phyloP scores from a whole-genome alignment of 78 protist species.

The Speleostelium caveatum region DNA sequence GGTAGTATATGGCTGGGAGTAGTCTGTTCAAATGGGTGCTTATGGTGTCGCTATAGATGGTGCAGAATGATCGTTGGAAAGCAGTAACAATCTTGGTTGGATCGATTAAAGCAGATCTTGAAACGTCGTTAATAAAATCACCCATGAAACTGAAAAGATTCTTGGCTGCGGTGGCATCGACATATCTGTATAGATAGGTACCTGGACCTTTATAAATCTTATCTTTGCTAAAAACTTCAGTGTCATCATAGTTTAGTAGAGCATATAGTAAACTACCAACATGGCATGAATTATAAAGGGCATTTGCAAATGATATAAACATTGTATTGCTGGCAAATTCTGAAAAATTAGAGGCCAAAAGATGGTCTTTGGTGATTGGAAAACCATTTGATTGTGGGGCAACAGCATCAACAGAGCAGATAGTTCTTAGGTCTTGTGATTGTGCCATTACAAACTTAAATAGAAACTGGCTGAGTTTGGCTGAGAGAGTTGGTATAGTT shows the following conservation, averaged over 20 bases:
- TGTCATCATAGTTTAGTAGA: not conserved
- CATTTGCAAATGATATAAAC: not conserved
- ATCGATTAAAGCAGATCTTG: not conserved
- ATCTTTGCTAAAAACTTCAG: too few relatives aligned
- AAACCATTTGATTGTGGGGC: not conserved
- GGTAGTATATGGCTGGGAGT: too few relatives aligned
- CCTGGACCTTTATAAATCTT: not conserved
- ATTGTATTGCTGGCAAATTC: not conserved
- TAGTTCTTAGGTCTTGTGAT: not conserved
- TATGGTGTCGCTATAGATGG: too few relatives aligned
- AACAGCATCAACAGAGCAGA: not conserved
- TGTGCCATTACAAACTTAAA: not conserved
- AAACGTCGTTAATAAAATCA: not conserved
- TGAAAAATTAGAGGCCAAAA: not conserved
- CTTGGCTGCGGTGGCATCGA: not conserved
- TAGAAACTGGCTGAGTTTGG: not conserved
- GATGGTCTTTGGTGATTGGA: not conserved
- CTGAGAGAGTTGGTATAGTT: not conserved
- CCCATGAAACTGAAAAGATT: not conserved
- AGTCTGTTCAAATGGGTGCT: too few relatives aligned
- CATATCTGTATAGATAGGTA: not conserved
- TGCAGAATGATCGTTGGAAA: too few relatives aligned
- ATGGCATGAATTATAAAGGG: not conserved
- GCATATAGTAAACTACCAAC: slow-evolving; percentile 2
- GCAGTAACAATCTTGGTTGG: not conserved